Conservation (phyloP, 1,284 basidiomycete genomes). For the Ustilago sp. region DNA sequence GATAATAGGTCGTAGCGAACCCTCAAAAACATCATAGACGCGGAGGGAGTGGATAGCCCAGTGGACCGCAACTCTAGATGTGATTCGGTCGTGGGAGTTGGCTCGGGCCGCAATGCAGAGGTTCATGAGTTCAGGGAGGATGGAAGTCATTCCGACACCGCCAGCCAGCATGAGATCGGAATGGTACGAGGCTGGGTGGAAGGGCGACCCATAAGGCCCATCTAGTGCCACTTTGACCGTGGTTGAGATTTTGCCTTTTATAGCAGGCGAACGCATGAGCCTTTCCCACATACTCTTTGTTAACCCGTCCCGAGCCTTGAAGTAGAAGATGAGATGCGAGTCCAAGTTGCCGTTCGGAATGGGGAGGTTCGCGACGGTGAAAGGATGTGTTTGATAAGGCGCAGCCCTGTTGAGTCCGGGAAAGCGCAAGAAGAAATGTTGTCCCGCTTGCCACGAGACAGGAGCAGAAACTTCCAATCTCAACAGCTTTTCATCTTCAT, state of each 20-base stretch:
- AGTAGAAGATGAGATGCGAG: slow-evolving; percentile 48
- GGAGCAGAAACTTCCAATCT: slow-evolving; percentile 47
- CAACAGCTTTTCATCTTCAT: slow-evolving; percentile 37
- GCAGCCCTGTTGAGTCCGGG: slow-evolving; percentile 40
- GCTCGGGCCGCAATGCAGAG: slow-evolving; percentile 28
- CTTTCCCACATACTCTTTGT: slow-evolving; percentile 36
- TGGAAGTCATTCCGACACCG: slow-evolving; percentile 54
- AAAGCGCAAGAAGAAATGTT: slow-evolving; percentile 64
- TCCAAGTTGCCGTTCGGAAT: slow-evolving; percentile 22
- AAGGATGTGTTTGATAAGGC: slow-evolving; percentile 58
- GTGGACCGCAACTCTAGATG: slow-evolving; percentile 17
- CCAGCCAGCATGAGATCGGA: slow-evolving; percentile 47
- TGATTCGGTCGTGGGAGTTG: slow-evolving; percentile 7
- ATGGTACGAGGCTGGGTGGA: slow-evolving; percentile 35
- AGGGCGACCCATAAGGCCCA: slow-evolving; percentile 57
- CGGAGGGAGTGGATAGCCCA: slow-evolving; percentile 31
- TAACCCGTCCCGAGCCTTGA: slow-evolving; percentile 48
- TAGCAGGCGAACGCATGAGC: slow-evolving; percentile 9
- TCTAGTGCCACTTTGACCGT: slow-evolving; percentile 39
- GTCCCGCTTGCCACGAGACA: slow-evolving; percentile 55
- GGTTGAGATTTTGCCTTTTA: slow-evolving; percentile 24
- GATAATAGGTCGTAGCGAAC: slow-evolving; percentile 19
- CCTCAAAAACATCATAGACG: slow-evolving; percentile 27
- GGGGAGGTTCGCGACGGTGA: slow-evolving; percentile 61
- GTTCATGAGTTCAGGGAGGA: slow-evolving; percentile 39